phyloP scores from a whole-genome alignment of 495 filamentous ascomycete genomes.

The Penicillium roqueforti region DNA sequence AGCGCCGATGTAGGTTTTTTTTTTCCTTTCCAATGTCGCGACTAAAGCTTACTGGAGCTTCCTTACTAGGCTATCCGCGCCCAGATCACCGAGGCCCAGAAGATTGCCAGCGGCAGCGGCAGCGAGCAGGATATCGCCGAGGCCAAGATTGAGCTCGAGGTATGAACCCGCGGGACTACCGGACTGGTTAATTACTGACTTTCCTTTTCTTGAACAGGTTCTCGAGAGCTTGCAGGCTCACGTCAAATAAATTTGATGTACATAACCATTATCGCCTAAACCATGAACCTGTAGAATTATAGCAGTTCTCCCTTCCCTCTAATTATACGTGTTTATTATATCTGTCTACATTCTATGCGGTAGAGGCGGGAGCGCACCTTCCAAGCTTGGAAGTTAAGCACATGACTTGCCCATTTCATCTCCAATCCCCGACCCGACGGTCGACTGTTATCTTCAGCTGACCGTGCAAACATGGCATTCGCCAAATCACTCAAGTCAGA shows the following conservation, averaged over 20 bases:
- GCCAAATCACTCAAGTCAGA: constrained; percentile 14
- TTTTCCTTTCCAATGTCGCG: background rate
- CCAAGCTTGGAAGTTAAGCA: constrained; percentile 1
- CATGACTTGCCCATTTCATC: constrained; percentile 1
- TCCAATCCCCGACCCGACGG: background rate
- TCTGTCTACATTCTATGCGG: constrained; percentile 2
- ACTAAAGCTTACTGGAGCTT: constrained; percentile 11
- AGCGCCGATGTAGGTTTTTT: constrained; percentile 63
- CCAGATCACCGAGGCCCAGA: constrained; percentile 87
- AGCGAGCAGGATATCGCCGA: constrained; percentile 98
- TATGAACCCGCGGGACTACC: constrained; percentile 36
- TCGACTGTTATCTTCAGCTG: background rate
- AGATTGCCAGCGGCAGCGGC: constrained; percentile 83
- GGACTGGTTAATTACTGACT: constrained; percentile 12
- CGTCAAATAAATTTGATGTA: constrained; percentile 62
- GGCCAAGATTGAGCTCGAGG: constrained; percentile 98
- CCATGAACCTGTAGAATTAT: constrained; percentile 45
- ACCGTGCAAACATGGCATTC: constrained; percentile 9
- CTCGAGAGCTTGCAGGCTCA: constrained; percentile 70
- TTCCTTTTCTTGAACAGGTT: constrained; percentile 43
- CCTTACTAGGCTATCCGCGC: constrained; percentile 32
- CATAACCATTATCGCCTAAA: constrained; percentile 38
- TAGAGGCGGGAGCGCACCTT: background rate
- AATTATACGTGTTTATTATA: constrained; percentile 9
- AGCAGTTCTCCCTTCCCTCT: constrained; percentile 31